Percentiles rank a stretch among this genome's conserved stretches.
These are phyloP conservation scores for Aspergillus novofumigatus DNA, from an alignment of 2,329 filamentous ascomycete genomes.

Conservation along the genomic window DNA sequence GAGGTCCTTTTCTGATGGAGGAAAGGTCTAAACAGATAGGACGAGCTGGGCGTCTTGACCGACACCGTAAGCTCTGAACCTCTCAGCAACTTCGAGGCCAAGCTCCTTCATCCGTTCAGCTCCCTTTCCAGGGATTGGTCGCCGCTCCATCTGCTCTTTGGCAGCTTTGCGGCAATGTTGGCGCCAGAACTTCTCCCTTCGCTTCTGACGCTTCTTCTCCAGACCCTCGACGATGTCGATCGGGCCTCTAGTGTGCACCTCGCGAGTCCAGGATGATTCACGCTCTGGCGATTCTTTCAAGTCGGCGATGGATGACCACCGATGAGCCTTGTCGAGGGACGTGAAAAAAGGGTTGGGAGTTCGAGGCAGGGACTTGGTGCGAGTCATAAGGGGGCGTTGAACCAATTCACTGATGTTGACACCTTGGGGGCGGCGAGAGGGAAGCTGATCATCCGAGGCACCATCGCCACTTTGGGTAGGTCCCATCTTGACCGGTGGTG, in stretches of 20 bases:
- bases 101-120: slow-evolving; percentile 91
- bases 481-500: slow-evolving; percentile 52
- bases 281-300: slow-evolving; percentile 34
- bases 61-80: slow-evolving; percentile 63
- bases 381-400: slow-evolving; percentile 63
- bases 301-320: slow-evolving; percentile 30
- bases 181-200: slow-evolving; percentile 86
- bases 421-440: slow-evolving; percentile 45
- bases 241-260: slow-evolving; percentile 77
- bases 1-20: slow-evolving; percentile 12
- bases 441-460: slow-evolving; percentile 36
- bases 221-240: slow-evolving; percentile 97
- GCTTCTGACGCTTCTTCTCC: slow-evolving; percentile 87
- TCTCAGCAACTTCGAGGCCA: slow-evolving; percentile 82
- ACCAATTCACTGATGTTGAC: slow-evolving; percentile 52
- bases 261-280: slow-evolving; percentile 36
- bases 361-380: slow-evolving; percentile 83
- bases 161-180: slow-evolving; percentile 82
- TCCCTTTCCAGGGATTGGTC: slow-evolving; percentile 74
- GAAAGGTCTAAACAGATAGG: slow-evolving; percentile 58
- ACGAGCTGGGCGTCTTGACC: slow-evolving; percentile 58
- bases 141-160: slow-evolving; percentile 60
- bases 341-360: slow-evolving; percentile 65
- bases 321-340: slow-evolving; percentile 27
- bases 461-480: slow-evolving; percentile 45